Evolutionary conservation across 345 rosid genomes (phyloP).

Genomic region (Carallia pectinifolia): DNA sequence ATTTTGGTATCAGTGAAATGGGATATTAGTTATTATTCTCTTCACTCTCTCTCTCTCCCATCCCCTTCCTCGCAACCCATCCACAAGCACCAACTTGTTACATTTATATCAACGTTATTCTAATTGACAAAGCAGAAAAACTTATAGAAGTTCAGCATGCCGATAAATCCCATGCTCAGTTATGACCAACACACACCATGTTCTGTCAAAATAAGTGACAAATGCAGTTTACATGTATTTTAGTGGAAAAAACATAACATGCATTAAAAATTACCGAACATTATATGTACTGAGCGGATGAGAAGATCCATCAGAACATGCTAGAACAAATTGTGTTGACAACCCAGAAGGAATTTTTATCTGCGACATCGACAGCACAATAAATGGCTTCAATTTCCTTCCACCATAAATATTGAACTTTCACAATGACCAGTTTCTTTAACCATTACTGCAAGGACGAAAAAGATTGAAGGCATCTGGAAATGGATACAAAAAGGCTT

Average conservation of each 20-base stretch:
- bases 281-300: slow-evolving; percentile 55
- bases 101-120: neutral
- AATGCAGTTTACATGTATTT: neutral
- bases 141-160: neutral
- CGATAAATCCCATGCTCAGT: neutral
- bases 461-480: neutral
- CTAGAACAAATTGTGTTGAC: slow-evolving; percentile 73
- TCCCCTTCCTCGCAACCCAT: too few relatives aligned
- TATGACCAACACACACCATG: neutral
- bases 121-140: neutral
- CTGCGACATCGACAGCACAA: slow-evolving; percentile 38
- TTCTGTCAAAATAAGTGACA: too few relatives aligned
- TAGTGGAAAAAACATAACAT: neutral
- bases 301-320: slow-evolving; percentile 72
- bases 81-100: too few relatives aligned
- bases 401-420: neutral
- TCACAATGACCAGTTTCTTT: neutral
- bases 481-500: neutral
- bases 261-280: slow-evolving; percentile 48
- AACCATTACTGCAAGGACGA: neutral
- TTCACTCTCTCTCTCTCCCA: too few relatives aligned
- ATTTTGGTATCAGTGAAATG: too few relatives aligned
- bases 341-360: slow-evolving; percentile 76
- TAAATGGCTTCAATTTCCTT: neutral
- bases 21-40: too few relatives aligned